Percentiles rank a stretch among this genome's conserved stretches.
phyloP scores from a whole-genome alignment of 1,139 yeast genomes.

The Protomyces inundatus region DNA sequence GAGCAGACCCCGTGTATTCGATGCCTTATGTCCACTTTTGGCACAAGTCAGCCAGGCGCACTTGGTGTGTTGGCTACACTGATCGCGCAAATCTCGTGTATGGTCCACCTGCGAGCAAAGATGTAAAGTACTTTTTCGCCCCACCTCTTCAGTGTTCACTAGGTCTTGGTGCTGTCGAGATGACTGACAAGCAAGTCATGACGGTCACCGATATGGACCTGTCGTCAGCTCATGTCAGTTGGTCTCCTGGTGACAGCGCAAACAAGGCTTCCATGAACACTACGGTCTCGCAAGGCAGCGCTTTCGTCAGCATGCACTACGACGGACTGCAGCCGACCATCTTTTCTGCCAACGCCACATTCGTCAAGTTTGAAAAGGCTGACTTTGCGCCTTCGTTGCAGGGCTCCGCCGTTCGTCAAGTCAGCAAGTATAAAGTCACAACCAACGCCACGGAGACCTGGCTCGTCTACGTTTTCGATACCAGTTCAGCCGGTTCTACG shows the following conservation, averaged over 20 bases:
- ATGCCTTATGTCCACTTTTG: conserved; percentile 64
- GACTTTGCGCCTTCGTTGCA: conserved; percentile 40
- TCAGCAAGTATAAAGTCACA: conserved; percentile 47
- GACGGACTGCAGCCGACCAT: conserved; percentile 52
- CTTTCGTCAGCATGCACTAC: conserved; percentile 64
- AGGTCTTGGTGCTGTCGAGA: conserved; percentile 53
- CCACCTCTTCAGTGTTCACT: conserved; percentile 53
- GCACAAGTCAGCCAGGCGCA: conserved; percentile 44
- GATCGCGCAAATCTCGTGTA: conserved; percentile 45
- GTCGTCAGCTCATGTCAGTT: conserved; percentile 52
- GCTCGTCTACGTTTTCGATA: conserved; percentile 49
- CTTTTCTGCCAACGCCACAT: conserved; percentile 48
- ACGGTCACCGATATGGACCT: conserved; percentile 46
- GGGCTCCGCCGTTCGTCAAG: conserved; percentile 29
- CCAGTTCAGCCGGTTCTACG: no score
- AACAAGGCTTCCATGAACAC: conserved; percentile 35
- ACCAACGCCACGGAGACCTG: conserved; percentile 47
- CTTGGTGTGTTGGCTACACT: conserved; percentile 60
- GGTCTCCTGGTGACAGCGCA: conserved; percentile 40
- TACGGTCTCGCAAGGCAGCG: conserved; percentile 68
- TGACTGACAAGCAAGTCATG: conserved; percentile 43
- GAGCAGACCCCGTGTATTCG: conserved; percentile 47
- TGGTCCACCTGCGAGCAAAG: conserved; percentile 35
- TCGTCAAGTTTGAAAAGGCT: conserved; percentile 44
- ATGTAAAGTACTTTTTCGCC: conserved; percentile 48